These are phyloP conservation scores for Geotrichum reessii DNA, from an alignment of 1,139 yeast genomes.

Conservation along the genomic window DNA sequence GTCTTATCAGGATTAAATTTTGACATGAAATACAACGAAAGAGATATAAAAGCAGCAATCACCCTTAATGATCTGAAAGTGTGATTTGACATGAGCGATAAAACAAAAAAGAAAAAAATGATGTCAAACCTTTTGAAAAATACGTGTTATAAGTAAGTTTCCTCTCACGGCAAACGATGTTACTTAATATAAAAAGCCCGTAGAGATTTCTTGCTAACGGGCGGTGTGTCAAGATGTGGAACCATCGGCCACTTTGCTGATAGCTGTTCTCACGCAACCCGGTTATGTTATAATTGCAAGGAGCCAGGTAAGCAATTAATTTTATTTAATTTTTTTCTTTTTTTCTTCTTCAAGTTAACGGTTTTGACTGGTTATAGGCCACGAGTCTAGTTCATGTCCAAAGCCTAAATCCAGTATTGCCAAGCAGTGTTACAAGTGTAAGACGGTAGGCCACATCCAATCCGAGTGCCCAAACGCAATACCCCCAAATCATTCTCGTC, in stretches of 20 bases:
- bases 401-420: slow-evolving; percentile 76
- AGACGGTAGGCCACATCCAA: slow-evolving; percentile 65
- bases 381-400: slow-evolving; percentile 80
- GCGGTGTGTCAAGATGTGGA: slow-evolving; percentile 61
- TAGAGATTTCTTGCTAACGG: background rate
- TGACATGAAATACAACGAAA: no score
- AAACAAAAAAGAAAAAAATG: background rate
- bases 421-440: slow-evolving; percentile 83
- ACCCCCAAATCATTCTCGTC: background rate
- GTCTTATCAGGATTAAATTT: background rate
- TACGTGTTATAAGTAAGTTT: slow-evolving; percentile 10
- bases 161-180: no score
- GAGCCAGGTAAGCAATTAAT: slow-evolving; percentile 36
- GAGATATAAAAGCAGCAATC: background rate
- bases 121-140: slow-evolving; percentile 5
- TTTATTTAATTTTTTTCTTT: background rate
- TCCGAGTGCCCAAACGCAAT: slow-evolving; percentile 49
- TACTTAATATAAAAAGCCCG: background rate
- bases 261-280: slow-evolving; percentile 72
- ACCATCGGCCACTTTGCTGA: slow-evolving; percentile 89
- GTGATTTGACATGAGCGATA: no score
- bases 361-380: slow-evolving; percentile 46
- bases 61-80: background rate
- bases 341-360: background rate
- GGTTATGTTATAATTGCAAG: slow-evolving; percentile 90